phyloP scores from a whole-genome alignment of 1,284 basidiomycete genomes.

The Malassezia furfur region DNA sequence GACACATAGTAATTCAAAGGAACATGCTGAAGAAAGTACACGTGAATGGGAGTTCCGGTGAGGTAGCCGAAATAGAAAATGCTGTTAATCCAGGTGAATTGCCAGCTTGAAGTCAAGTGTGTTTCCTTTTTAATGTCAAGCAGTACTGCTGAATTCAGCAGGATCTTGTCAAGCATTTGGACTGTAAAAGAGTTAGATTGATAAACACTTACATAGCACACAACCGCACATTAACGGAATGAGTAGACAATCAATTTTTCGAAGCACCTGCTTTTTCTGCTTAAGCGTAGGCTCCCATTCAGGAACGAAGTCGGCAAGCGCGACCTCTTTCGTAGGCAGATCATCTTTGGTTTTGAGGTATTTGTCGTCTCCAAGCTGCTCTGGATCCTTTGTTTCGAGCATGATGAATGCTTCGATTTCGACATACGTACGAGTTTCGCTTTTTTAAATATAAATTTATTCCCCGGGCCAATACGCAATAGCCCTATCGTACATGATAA shows the following conservation, averaged over 20 bases:
- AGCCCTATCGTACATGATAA: no score
- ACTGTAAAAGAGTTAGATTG: no score
- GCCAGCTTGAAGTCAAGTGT: conserved; percentile 20
- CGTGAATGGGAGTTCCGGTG: conserved; percentile 17
- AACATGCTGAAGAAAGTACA: conserved; percentile 21
- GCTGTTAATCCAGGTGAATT: conserved; percentile 38
- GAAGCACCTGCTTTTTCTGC: conserved; percentile 17
- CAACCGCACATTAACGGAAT: conserved; percentile 24
- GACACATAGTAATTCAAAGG: conserved; percentile 18
- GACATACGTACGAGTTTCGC: no score
- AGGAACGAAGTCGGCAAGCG: background rate
- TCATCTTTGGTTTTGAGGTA: no score
- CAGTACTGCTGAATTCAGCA: conserved; percentile 31
- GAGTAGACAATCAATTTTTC: conserved; percentile 40
- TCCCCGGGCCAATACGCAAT: no score
- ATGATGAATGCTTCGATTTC: no score
- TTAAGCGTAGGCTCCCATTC: background rate
- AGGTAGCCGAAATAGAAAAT: conserved; percentile 33
- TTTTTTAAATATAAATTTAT: no score
- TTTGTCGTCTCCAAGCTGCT: no score
- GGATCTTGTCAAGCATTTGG: conserved; percentile 40
- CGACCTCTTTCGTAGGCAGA: background rate
- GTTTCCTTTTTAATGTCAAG: conserved; percentile 33
- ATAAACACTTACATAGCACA: background rate
- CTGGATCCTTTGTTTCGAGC: no score